These are phyloP conservation scores for Aspergillus quadrilineatus DNA, from an alignment of 2,329 filamentous ascomycete species.

Conservation along the genomic window DNA sequence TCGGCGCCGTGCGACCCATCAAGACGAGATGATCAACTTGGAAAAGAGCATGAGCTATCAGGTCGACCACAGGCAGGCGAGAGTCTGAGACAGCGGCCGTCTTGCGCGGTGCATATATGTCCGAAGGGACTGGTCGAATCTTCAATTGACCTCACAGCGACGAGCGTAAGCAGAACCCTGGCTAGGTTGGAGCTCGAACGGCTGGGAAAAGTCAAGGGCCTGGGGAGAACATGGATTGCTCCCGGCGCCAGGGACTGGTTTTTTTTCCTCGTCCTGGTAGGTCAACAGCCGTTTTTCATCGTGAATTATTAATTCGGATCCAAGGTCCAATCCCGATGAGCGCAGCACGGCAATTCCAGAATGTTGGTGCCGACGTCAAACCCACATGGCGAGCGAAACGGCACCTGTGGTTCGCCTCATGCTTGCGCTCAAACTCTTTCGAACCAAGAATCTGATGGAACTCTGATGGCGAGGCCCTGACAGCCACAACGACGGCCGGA, in stretches of 20 bases:
- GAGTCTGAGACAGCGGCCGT: neutral
- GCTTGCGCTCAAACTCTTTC: neutral
- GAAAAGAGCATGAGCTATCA: slow-evolving; percentile 24
- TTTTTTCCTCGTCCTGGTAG: neutral
- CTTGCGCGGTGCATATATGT: slow-evolving; percentile 1
- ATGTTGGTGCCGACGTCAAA: slow-evolving; percentile 25
- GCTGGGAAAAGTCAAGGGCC: neutral
- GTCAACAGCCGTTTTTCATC: neutral
- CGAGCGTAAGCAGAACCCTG: neutral
- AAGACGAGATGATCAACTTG: neutral
- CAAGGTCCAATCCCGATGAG: neutral
- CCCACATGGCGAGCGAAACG: slow-evolving; percentile 26
- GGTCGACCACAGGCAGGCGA: slow-evolving; percentile 6
- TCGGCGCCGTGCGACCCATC: slow-evolving; percentile 11
- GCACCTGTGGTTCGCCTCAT: slow-evolving; percentile 9
- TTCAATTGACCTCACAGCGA: slow-evolving; percentile 3
- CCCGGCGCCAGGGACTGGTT: slow-evolving; percentile 1
- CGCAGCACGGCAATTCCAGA: neutral
- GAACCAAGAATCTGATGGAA: slow-evolving; percentile 3
- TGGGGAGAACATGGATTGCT: neutral
- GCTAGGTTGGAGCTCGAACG: neutral
- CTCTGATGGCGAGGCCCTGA: slow-evolving; percentile 7
- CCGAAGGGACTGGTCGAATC: slow-evolving; percentile 6
- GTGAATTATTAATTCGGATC: neutral
- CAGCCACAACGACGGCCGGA: neutral